Conservation (phyloP, 176 grass and related monocot species). For the Aegilops umbellulata region DNA sequence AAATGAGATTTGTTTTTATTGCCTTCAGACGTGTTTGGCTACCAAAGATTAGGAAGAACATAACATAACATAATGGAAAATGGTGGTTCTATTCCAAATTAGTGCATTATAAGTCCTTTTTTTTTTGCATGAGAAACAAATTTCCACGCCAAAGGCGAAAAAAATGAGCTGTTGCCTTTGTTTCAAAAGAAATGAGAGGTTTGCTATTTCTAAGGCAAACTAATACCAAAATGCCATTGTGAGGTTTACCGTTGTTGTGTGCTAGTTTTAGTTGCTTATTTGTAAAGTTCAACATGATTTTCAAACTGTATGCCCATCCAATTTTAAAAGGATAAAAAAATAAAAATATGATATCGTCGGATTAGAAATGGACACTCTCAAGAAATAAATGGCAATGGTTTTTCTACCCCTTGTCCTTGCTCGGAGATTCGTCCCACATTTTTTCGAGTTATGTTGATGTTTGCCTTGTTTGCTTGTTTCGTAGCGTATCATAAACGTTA, state of each 20-base stretch:
- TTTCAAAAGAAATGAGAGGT: background rate
- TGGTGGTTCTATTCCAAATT: background rate
- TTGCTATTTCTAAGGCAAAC: background rate
- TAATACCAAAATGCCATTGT: background rate
- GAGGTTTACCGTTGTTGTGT: background rate
- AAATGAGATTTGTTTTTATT: too few relatives aligned
- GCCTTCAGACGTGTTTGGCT: background rate
- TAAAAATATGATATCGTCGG: background rate
- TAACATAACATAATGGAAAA: background rate
- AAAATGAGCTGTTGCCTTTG: background rate
- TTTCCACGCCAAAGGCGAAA: background rate
- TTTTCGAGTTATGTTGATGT: background rate
- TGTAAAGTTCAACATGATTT: background rate
- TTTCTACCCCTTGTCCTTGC: too few relatives aligned
- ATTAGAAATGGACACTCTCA: background rate
- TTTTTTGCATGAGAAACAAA: background rate
- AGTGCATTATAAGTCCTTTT: too few relatives aligned
- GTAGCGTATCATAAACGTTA: background rate
- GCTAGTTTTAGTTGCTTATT: background rate
- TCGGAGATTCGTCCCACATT: too few relatives aligned
- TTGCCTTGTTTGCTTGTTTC: background rate
- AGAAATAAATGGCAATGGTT: too few relatives aligned
- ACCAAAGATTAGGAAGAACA: background rate
- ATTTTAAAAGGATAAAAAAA: background rate
- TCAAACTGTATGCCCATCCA: background rate